Conservation (phyloP, 2,329 filamentous ascomycete genomes). For the Fusarium sp. region DNA sequence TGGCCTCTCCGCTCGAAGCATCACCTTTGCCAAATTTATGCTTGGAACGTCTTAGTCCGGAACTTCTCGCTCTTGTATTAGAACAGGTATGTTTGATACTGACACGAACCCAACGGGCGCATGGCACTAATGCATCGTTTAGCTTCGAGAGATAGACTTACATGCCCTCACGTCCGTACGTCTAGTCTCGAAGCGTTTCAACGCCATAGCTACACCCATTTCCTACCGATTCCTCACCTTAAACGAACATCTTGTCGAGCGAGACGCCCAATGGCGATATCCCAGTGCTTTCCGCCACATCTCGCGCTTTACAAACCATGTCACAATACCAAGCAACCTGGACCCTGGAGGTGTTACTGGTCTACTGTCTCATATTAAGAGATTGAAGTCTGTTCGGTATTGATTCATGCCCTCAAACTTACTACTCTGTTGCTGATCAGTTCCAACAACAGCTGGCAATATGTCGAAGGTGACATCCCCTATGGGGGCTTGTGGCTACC, state of each 20-base stretch:
- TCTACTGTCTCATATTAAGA: slow-evolving; percentile 51
- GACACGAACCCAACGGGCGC: background rate
- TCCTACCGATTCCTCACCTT: slow-evolving; percentile 54
- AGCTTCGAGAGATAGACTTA: slow-evolving; percentile 55
- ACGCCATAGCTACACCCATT: slow-evolving; percentile 57
- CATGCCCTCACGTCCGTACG: slow-evolving; percentile 51
- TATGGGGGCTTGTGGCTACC: slow-evolving; percentile 50
- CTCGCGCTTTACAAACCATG: slow-evolving; percentile 54
- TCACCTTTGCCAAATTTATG: slow-evolving; percentile 19
- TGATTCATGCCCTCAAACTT: slow-evolving; percentile 4
- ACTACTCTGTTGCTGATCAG: slow-evolving; percentile 21
- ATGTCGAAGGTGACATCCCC: slow-evolving; percentile 47
- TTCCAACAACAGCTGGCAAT: slow-evolving; percentile 52
- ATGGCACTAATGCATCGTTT: slow-evolving; percentile 25
- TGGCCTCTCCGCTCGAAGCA: slow-evolving; percentile 34
- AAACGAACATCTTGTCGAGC: slow-evolving; percentile 52
- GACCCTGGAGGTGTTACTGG: slow-evolving; percentile 51
- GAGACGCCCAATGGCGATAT: slow-evolving; percentile 49
- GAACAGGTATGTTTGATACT: slow-evolving; percentile 51
- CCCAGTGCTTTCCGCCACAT: slow-evolving; percentile 52
- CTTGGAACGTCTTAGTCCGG: slow-evolving; percentile 54
- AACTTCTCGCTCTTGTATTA: slow-evolving; percentile 57
- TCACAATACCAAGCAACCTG: slow-evolving; percentile 55
- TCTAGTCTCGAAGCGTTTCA: slow-evolving; percentile 54
- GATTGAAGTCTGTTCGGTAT: slow-evolving; percentile 56